Evolutionary conservation across 2,329 filamentous ascomycete genomes (phyloP).

Genomic region (Clonostachys chloroleuca): DNA sequence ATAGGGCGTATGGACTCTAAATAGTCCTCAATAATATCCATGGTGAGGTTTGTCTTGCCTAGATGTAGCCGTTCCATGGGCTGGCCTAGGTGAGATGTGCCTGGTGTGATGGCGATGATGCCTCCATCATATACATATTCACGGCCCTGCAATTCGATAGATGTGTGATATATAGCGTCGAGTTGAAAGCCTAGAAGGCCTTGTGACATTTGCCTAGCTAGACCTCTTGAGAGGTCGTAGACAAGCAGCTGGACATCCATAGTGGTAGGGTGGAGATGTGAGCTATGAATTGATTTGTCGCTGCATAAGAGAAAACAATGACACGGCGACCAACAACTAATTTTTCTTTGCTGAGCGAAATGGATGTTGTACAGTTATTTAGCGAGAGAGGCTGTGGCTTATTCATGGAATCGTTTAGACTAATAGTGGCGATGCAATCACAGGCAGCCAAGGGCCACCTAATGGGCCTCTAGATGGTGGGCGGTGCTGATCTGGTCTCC

Average conservation of each 20-base stretch:
- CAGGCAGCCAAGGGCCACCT: too few relatives aligned
- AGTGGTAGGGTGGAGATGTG: not conserved
- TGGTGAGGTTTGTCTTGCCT: constrained; percentile 72
- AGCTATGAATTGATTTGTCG: not conserved
- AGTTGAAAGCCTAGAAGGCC: constrained; percentile 56
- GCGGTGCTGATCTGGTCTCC: too few relatives aligned
- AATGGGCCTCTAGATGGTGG: too few relatives aligned
- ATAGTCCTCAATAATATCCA: constrained; percentile 82
- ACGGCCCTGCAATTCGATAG: constrained; percentile 75
- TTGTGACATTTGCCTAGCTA: constrained; percentile 52
- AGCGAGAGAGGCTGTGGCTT: not conserved
- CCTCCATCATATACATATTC: constrained; percentile 92
- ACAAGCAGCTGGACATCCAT: constrained; percentile 78
- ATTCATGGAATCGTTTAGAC: too few relatives aligned
- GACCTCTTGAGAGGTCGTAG: constrained; percentile 69
- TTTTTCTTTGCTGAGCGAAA: not conserved
- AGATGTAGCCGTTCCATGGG: constrained; percentile 74
- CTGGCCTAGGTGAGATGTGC: constrained; percentile 78
- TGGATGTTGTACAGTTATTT: not conserved
- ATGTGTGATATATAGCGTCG: constrained; percentile 94
- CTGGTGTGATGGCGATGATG: constrained; percentile 76
- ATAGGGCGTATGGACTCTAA: constrained; percentile 77
- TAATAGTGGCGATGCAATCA: too few relatives aligned
- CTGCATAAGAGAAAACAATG: not conserved
- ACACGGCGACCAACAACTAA: too few relatives aligned